Base-by-base conservation (phyloP, 352 stramenopile species). In the Pythium volutum region DNA sequence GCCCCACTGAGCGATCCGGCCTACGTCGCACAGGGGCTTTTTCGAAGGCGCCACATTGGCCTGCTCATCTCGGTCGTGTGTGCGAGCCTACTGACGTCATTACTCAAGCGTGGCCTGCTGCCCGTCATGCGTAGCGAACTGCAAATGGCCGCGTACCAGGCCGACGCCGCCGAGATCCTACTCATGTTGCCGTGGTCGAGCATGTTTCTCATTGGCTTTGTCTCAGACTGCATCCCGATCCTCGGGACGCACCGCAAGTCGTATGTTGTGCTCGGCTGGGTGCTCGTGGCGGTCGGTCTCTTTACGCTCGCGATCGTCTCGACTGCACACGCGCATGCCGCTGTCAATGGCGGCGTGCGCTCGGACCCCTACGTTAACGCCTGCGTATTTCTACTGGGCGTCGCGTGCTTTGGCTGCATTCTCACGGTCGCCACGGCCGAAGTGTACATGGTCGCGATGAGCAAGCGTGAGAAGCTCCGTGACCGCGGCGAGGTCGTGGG, bases 121-220 rank as follows among this genome's bases (percentile, higher is more conserved):
- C 79, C 82, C 26, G 83, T 88, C 54, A 68, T 91, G 66, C 83
- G 83, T 25, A 70, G 74, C 27, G 85, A 87, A 53, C 67, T 91
- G 18, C 84, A 88, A 58, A 79, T 88, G 74, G 64, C 76, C 20
- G 69, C 75, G 46, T 87, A 85, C 53, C 68, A 86, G 48, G 79
- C 74, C 11, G 74, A 86, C 49, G 68, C 81, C 15, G 79, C 79
- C 9, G 74, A 87, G 41, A 53, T 76, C 3, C 77, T 81, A 59
- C 63, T 91, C 7, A 74, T 80, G 39, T 33, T 89, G 26, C 79
- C 79, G 9, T 91, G 81, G 75, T 58, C 83, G n/a, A 70, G 91
- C 36, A 94, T 91, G 59, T 86, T 97, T 36, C 47, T 95, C 23
- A 75, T 94, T 42, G 90, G 78, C 20, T 87, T 88, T 45, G 51